Evolutionary conservation across 2,329 filamentous ascomycete genomes (phyloP), one percentile per base, ranked within the genome.

Genomic region (Talaromyces sp.): DNA sequence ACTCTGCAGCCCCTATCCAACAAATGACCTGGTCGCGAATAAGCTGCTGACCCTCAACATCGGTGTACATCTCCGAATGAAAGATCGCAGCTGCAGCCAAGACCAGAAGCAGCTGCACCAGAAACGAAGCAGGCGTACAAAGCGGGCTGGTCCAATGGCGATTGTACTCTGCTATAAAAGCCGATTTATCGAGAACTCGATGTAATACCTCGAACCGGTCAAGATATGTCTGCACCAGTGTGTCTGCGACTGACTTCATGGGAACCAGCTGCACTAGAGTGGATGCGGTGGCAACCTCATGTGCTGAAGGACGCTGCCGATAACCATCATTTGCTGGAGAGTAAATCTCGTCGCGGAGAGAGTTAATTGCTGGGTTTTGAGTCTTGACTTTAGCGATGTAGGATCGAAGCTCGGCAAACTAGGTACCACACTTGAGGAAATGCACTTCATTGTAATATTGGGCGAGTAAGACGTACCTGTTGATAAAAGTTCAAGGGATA

Each of bases 101-200:
- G n/a, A 60, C 57, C 9, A 60, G 31, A 47, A 60, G 57, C 16
- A 60, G 57, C 35, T 60, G 57, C 41, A 60, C 57, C 22, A 45
- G 24, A 35, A 60, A 60, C 6, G 39, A 49, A 47, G 24, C 24
- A 31, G 57, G 41, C 11, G 57, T 47, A 33, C 57, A 33, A 7
- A 60, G 57, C n/a, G 57, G 57, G 47, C 31, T 37, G 10, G 16
- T 31, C 57, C 57, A 60, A 60, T 60, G 57, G 57, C 60, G 45
- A 14, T 62, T 56, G 37, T 56, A 62, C 45, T 62, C 60, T 52
- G 37, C 60, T 41, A 52, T 62, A 47, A 60, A 60, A 60, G 57
- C n/a, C 3, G 57, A 60, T 47, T 60, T 60, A 60, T 60, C 57
- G 16, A 60, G 27, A 27, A 60, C 41, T 49, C 57, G 24, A 14